Evolutionary conservation across 805 yeast genomes (phyloP), one percentile per base, ranked within the genome.

Genomic region (Kuraishia cidri): DNA sequence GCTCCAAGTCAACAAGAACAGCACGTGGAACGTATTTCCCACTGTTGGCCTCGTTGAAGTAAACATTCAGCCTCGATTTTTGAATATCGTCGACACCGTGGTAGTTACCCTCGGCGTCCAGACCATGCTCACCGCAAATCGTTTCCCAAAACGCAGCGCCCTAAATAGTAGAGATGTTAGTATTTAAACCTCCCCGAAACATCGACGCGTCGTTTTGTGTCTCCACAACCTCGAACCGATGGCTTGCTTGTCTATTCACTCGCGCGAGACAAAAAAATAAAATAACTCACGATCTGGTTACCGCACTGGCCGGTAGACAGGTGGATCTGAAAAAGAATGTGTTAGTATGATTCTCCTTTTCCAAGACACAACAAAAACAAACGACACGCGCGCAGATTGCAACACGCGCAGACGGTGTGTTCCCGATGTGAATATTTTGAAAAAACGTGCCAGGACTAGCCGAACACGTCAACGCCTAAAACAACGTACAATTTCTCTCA

Each of bases 261-360:
- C n/a, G n/a, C n/a, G n/a, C n/a, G n/a, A n/a, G n/a, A n/a, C n/a
- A n/a, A n/a, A n/a, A 29, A 26, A 24, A 28, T 33, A 28, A 36
- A 30, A 22, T 37, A 47, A 72, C 79, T 50, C 65, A 74, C 85
- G 47, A 88, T 86, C 67, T 88, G 97, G 75, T 88, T 88, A 77
- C 97, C 96, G 76, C 97, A 87, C 69, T 88, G 97, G 62, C 97
- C 97, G 37, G 95, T 81, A 38, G 97, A 88, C 61, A 88, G 74
- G 64, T 88, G 97, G 61, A 88, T 85, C 92, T 79, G 59, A 28
- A 40, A 24, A 13, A 30, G 37, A 5, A 38, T 16, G 31, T 15
- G 29, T 26, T 20, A 20, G 23, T 20, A 20, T 20, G n/a, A n/a
- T n/a, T n/a, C n/a, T n/a, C n/a, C n/a, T n/a, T n/a, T n/a, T n/a